Evolutionary conservation across 495 filamentous ascomycete species (phyloP).

Genomic region (Daldinia caldariorum): DNA sequence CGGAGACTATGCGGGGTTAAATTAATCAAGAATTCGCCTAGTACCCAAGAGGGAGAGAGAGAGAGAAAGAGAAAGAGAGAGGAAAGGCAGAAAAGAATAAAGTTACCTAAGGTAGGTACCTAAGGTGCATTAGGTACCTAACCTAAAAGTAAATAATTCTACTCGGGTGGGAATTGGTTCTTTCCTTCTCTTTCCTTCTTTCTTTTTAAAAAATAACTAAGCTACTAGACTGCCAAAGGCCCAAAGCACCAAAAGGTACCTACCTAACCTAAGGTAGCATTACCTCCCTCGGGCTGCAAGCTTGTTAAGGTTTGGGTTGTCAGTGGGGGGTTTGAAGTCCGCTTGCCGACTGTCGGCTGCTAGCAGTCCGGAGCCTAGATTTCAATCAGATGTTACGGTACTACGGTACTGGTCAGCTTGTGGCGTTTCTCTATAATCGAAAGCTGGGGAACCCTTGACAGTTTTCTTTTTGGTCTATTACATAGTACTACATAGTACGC

Average conservation of each 20-base stretch:
- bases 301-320: constrained; percentile 20
- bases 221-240: constrained; percentile 22
- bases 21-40: constrained; percentile 8
- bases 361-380: constrained; percentile 16
- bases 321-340: constrained; percentile 29
- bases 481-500: no score
- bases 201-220: neutral
- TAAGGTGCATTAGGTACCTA: no score
- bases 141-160: neutral
- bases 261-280: neutral
- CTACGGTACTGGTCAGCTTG: constrained; percentile 30
- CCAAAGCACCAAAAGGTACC: neutral
- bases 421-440: constrained; percentile 24
- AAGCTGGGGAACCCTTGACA: constrained; percentile 45
- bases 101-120: no score
- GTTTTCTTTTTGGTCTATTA: neutral
- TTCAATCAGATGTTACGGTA: constrained; percentile 21
- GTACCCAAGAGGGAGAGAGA: constrained; percentile 1
- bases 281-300: constrained; percentile 17
- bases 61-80: neutral
- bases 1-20: constrained; percentile 25
- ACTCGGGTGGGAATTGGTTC: constrained; percentile 9
- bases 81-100: constrained; percentile 3
- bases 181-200: neutral
- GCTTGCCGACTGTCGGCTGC: constrained; percentile 36